Evolutionary conservation across 495 filamentous ascomycete genomes (phyloP).

Genomic region (Melanomma pulvis-pyrius): DNA sequence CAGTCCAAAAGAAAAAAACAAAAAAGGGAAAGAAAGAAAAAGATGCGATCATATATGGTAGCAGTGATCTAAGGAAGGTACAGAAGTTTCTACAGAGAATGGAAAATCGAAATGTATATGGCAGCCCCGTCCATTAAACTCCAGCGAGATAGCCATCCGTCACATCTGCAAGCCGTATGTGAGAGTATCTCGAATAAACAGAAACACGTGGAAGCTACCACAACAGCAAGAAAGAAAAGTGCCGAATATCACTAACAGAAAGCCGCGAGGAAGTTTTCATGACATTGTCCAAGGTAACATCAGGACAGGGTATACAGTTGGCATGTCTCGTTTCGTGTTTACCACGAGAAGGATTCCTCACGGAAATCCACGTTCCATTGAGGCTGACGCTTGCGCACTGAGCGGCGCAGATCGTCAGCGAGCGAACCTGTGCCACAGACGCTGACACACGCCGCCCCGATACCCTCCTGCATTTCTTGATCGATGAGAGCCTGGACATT

Average conservation of each 20-base stretch:
- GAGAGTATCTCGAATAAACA: background rate
- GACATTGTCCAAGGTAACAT: background rate
- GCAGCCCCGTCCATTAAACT: constrained; percentile 2
- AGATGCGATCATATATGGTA: background rate
- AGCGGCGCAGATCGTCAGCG: constrained; percentile 78
- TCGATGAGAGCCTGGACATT: constrained; percentile 75
- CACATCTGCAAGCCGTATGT: background rate
- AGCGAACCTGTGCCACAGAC: constrained; percentile 86
- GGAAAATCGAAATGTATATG: constrained; percentile 1
- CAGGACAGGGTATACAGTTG: background rate
- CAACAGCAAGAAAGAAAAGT: background rate
- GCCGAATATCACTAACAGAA: background rate
- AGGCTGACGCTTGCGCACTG: constrained; percentile 68
- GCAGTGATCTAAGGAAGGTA: constrained; percentile 19
- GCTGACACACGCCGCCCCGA: constrained; percentile 87
- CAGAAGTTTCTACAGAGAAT: constrained; percentile 22
- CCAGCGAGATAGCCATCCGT: constrained; percentile 6
- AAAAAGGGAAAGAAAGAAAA: background rate
- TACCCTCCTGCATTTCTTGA: constrained; percentile 73
- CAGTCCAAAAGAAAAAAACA: background rate
- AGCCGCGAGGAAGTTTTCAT: constrained; percentile 1
- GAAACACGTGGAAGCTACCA: background rate
- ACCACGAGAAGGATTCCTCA: constrained; percentile 93
- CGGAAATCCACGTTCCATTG: constrained; percentile 72
- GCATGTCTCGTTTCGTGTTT: background rate